Evolutionary conservation across 1,139 yeast species (phyloP).

Genomic region (Sporopachydermia cereana): DNA sequence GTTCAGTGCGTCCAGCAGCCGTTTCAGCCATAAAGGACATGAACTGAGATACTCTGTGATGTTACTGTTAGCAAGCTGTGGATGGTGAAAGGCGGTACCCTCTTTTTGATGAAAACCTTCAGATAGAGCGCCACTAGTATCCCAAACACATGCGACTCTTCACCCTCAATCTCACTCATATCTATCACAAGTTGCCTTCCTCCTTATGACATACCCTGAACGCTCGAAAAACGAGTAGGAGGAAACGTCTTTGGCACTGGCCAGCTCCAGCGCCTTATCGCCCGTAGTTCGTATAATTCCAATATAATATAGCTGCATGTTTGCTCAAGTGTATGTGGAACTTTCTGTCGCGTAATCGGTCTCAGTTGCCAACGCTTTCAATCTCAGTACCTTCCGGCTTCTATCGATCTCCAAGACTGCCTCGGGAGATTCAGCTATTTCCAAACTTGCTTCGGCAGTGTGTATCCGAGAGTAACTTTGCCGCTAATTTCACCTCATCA

Average conservation of each 20-base stretch:
- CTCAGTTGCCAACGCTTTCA: too few relatives aligned
- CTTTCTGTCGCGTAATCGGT: too few relatives aligned
- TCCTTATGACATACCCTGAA: conserved; percentile 26
- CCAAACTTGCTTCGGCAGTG: too few relatives aligned
- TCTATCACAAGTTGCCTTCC: neutral
- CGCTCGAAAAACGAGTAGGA: conserved; percentile 86
- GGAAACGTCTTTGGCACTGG: conserved; percentile 71
- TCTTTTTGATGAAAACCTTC: neutral
- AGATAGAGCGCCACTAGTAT: neutral
- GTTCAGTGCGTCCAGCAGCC: conserved; percentile 73
- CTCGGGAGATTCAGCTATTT: too few relatives aligned
- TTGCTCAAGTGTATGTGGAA: too few relatives aligned
- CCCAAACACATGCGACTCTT: neutral
- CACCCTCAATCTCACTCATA: neutral
- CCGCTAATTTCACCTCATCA: too few relatives aligned
- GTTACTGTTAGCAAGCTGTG: too few relatives aligned
- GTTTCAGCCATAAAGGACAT: conserved; percentile 92
- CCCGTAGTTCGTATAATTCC: conserved; percentile 65
- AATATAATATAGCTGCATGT: conserved; percentile 83
- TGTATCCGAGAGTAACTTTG: too few relatives aligned
- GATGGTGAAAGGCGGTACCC: conserved; percentile 15
- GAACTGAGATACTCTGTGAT: conserved; percentile 57
- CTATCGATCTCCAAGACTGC: too few relatives aligned
- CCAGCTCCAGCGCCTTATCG: conserved; percentile 59
- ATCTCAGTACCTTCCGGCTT: too few relatives aligned